Conservation (phyloP, 495 filamentous ascomycete genomes). For the Penicillium steckii region DNA sequence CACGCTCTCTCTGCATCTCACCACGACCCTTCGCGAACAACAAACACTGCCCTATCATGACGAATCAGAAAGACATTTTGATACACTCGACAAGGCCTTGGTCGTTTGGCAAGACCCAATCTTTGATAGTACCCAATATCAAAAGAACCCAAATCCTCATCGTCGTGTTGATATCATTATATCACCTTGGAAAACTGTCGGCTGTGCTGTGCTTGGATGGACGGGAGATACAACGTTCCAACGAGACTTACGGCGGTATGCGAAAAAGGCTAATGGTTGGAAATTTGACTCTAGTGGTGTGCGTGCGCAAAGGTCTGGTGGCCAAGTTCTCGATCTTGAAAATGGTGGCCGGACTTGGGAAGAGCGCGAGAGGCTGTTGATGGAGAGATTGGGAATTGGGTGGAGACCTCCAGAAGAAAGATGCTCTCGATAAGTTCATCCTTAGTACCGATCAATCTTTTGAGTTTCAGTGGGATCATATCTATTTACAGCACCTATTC, state of each 20-base stretch:
- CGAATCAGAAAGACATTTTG: conserved; percentile 51
- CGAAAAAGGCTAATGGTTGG: conserved; percentile 67
- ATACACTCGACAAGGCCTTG: conserved; percentile 85
- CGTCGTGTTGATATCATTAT: conserved; percentile 93
- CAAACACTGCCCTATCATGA: conserved; percentile 56
- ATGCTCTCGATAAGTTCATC: conserved; percentile 59
- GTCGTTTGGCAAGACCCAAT: conserved; percentile 89
- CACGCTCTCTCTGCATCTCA: conserved; percentile 66
- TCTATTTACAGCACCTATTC: too few species aligned
- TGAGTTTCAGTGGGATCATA: too few species aligned
- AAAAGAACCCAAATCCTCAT: conserved; percentile 65
- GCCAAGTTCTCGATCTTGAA: conserved; percentile 65
- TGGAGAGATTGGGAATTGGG: conserved; percentile 72
- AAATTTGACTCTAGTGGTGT: conserved; percentile 94
- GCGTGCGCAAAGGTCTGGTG: conserved; percentile 60
- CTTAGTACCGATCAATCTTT: not conserved
- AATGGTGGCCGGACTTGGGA: conserved; percentile 54
- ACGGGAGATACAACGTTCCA: conserved; percentile 86
- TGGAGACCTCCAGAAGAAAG: conserved; percentile 73
- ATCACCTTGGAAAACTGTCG: conserved; percentile 80
- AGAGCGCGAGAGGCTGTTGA: conserved; percentile 76
- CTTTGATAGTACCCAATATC: conserved; percentile 21
- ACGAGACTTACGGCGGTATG: conserved; percentile 78
- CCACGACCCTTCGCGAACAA: conserved; percentile 69
- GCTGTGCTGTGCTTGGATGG: conserved; percentile 89